These are phyloP conservation scores for Cordyceps pruinosa DNA, from an alignment of 2,329 filamentous ascomycete species.

Conservation along the genomic window DNA sequence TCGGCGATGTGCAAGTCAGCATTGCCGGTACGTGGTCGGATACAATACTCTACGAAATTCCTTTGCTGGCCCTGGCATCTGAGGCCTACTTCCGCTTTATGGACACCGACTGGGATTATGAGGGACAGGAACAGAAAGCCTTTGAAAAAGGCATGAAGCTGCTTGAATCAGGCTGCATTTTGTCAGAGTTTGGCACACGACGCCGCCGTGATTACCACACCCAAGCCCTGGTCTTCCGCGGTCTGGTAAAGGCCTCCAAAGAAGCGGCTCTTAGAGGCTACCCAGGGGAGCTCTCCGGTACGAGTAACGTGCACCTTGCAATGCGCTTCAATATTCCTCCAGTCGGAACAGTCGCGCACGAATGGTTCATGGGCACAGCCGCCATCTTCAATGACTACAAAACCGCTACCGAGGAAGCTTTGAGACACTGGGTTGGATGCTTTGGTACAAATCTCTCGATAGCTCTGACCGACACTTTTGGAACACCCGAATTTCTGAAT, in stretches of 20 bases:
- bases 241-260: constrained; percentile 70
- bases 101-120: constrained; percentile 86
- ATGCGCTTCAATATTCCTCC: constrained; percentile 84
- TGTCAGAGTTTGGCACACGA: constrained; percentile 91
- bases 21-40: constrained; percentile 85
- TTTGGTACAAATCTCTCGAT: constrained; percentile 83
- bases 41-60: constrained; percentile 97
- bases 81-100: constrained; percentile 98
- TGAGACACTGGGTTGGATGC: constrained; percentile 84
- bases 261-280: constrained; percentile 59
- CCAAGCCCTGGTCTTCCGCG: constrained; percentile 84
- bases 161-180: constrained; percentile 74
- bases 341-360: constrained; percentile 84
- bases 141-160: constrained; percentile 72
- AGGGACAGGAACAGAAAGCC: constrained; percentile 78
- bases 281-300: constrained; percentile 71
- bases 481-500: constrained; percentile 79
- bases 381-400: constrained; percentile 83
- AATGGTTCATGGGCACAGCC: constrained; percentile 99
- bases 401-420: constrained; percentile 72
- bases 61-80: constrained; percentile 81
- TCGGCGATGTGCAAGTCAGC: constrained; percentile 69
- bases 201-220: constrained; percentile 90
- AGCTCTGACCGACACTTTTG: constrained; percentile 93
- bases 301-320: constrained; percentile 94